Evolutionary conservation across 192 early-diverging fungal genomes (phyloP).

Genomic region (Coemansia sp.): DNA sequence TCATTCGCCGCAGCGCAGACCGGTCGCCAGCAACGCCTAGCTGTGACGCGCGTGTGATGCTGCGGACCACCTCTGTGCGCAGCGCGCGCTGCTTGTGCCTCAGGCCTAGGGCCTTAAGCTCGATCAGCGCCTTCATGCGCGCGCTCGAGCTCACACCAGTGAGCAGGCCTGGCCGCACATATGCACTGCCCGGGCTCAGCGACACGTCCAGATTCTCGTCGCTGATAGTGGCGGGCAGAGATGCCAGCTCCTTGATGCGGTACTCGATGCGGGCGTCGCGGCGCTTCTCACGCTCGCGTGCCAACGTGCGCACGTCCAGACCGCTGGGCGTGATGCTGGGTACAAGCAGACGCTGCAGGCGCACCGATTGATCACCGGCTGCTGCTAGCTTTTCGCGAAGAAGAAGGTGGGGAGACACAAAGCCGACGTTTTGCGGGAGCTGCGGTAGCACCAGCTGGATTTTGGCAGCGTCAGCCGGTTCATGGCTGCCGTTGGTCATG

Average conservation of each 20-base stretch:
- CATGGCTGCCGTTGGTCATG: background rate
- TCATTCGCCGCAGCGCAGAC: conserved; percentile 71
- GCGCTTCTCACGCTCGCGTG: conserved; percentile 75
- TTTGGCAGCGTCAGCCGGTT: conserved; percentile 17
- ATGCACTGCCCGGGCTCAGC: conserved; percentile 9
- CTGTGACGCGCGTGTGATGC: conserved; percentile 71
- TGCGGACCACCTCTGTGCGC: conserved; percentile 72
- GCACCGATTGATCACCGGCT: conserved; percentile 41
- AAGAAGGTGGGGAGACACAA: conserved; percentile 59
- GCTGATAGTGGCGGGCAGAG: conserved; percentile 64
- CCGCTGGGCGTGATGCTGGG: conserved; percentile 74
- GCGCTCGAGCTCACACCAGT: conserved; percentile 45
- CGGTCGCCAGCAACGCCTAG: conserved; percentile 81
- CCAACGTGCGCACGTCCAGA: conserved; percentile 75
- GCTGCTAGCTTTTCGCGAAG: conserved; percentile 60
- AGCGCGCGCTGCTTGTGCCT: conserved; percentile 76
- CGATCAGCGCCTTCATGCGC: conserved; percentile 79
- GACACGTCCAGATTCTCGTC: conserved; percentile 53
- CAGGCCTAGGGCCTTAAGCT: conserved; percentile 83
- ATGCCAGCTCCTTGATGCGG: conserved; percentile 77
- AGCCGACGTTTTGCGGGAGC: conserved; percentile 30
- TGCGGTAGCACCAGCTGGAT: conserved; percentile 39
- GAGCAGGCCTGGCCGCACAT: conserved; percentile 29
- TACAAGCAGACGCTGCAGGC: conserved; percentile 70
- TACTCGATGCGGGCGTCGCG: conserved; percentile 69